A percentile compares a stretch with the other conserved stretches of the same genome.
phyloP scores from a whole-genome alignment of 371 early-diverging fungal genomes.

The Mortierella sp. region DNA sequence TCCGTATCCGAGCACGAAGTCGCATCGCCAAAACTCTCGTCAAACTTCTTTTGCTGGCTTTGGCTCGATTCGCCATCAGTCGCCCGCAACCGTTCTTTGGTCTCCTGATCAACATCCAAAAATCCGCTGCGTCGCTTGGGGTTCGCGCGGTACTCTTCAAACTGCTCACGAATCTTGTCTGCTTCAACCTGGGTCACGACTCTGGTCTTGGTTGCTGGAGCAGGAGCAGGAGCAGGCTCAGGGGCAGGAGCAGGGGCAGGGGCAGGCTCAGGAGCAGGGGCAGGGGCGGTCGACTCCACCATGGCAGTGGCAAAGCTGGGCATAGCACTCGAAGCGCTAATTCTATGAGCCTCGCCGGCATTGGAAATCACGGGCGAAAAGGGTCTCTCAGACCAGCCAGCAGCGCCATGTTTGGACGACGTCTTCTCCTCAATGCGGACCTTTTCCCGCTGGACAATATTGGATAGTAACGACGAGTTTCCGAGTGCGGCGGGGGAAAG shows the following conservation, averaged over 20 bases:
- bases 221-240: neutral
- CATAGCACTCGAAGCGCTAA: neutral
- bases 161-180: slow-evolving; percentile 34
- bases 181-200: slow-evolving; percentile 25
- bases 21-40: slow-evolving; percentile 13
- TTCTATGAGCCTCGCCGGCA: neutral
- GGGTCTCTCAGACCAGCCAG: slow-evolving; percentile 50
- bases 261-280: neutral
- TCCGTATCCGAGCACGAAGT: slow-evolving; percentile 21
- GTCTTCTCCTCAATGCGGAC: slow-evolving; percentile 49
- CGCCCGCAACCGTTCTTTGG: neutral
- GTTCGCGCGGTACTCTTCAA: slow-evolving; percentile 38
- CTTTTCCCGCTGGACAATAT: slow-evolving; percentile 52
- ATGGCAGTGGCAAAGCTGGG: slow-evolving; percentile 14
- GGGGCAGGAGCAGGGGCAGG: too few relatives aligned
- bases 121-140: slow-evolving; percentile 17
- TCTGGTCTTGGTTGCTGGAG: slow-evolving; percentile 10
- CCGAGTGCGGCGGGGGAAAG: slow-evolving; percentile 20
- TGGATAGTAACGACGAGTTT: slow-evolving; percentile 31
- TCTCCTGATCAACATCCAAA: neutral
- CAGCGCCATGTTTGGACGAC: slow-evolving; percentile 34
- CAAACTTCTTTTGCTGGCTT: neutral
- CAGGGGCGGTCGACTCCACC: neutral
- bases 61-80: slow-evolving; percentile 8
- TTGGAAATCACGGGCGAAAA: slow-evolving; percentile 41